Evolutionary conservation across 2,329 filamentous ascomycete species (phyloP).

Genomic region (Fusarium chuoi): DNA sequence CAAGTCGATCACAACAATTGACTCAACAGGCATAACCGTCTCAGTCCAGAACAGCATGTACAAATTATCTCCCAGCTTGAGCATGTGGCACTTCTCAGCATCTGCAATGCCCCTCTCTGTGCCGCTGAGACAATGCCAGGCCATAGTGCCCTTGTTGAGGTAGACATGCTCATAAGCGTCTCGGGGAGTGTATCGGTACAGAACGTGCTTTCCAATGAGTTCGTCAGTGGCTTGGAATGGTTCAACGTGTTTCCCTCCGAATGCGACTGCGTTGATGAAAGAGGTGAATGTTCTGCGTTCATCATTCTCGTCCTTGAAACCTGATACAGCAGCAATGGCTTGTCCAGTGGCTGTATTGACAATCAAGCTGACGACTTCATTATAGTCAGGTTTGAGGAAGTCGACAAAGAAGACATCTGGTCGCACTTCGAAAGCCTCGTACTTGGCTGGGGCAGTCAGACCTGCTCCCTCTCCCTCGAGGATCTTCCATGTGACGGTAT

Average conservation of each 20-base stretch:
- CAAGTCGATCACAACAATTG: slow-evolving; percentile 18
- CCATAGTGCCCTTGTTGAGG: slow-evolving; percentile 23
- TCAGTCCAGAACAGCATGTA: slow-evolving; percentile 33
- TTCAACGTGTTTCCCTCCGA: background rate
- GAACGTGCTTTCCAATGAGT: slow-evolving; percentile 23
- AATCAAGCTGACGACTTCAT: slow-evolving; percentile 19
- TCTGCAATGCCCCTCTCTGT: slow-evolving; percentile 27
- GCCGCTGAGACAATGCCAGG: slow-evolving; percentile 25
- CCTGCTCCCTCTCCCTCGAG: slow-evolving; percentile 5
- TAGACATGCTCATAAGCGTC: slow-evolving; percentile 31
- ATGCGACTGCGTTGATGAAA: slow-evolving; percentile 7
- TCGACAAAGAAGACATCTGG: slow-evolving; percentile 24
- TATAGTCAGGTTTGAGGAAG: slow-evolving; percentile 21
- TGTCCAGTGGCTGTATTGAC: background rate
- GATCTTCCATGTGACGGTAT: slow-evolving; percentile 4
- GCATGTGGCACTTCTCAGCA: slow-evolving; percentile 18
- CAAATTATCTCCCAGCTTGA: slow-evolving; percentile 16
- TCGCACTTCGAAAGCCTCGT: slow-evolving; percentile 22
- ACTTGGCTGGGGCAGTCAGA: background rate
- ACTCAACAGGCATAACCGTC: slow-evolving; percentile 29
- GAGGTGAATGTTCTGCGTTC: slow-evolving; percentile 18
- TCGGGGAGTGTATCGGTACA: slow-evolving; percentile 16
- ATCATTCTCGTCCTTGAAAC: slow-evolving; percentile 1
- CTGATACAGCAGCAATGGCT: slow-evolving; percentile 1
- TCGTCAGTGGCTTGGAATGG: slow-evolving; percentile 10